Conservation (phyloP, 495 filamentous ascomycete genomes). For the Penicillium lividum region DNA sequence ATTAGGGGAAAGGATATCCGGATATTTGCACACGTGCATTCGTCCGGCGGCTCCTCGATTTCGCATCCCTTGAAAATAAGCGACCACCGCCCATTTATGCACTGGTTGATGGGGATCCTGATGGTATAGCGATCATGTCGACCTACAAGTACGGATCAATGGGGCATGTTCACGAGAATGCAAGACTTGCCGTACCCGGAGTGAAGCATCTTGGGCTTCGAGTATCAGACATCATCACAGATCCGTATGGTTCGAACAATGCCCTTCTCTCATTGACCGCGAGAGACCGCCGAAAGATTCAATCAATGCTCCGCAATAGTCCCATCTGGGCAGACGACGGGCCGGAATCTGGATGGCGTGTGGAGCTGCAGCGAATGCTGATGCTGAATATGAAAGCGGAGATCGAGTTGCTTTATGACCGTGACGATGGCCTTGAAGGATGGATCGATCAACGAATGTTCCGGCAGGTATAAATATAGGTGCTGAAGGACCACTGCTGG, state of each 20-base stretch:
- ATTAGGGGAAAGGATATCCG: constrained; percentile 83
- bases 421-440: constrained; percentile 54
- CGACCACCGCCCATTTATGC: constrained; percentile 55
- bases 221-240: constrained; percentile 54
- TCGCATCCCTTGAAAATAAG: constrained; percentile 14
- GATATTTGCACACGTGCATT: constrained; percentile 81
- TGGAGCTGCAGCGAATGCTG: constrained; percentile 82
- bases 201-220: constrained; percentile 77
- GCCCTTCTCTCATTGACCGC: constrained; percentile 57
- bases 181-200: constrained; percentile 53
- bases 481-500: not conserved
- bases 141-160: constrained; percentile 86
- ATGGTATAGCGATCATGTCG: constrained; percentile 82
- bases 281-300: constrained; percentile 68
- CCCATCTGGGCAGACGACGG: constrained; percentile 49
- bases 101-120: constrained; percentile 83
- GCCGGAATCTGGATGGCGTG: constrained; percentile 54
- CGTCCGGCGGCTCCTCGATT: constrained; percentile 36
- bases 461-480: constrained; percentile 19
- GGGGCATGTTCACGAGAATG: constrained; percentile 69
- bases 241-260: constrained; percentile 23
- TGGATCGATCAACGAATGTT: constrained; percentile 63
- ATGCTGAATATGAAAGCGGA: constrained; percentile 86
- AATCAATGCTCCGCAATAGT: constrained; percentile 60
- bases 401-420: constrained; percentile 76